phyloP scores from a whole-genome alignment of 2,329 filamentous ascomycete species.

The Pleoardoris graminearum region DNA sequence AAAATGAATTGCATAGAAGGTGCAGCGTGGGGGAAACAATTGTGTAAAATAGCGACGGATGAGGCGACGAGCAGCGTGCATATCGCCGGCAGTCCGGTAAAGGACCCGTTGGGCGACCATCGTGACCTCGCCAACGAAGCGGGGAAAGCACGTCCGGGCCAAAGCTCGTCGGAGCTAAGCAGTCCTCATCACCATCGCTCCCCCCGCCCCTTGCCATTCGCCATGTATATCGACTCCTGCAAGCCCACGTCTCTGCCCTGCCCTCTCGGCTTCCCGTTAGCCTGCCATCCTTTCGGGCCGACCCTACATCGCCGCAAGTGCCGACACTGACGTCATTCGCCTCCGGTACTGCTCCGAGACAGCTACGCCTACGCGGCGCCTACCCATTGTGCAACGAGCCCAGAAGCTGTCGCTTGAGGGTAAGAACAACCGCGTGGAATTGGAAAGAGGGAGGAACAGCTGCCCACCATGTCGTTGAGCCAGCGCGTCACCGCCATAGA shows the following conservation, averaged over 20 bases:
- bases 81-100: background rate
- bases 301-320: background rate
- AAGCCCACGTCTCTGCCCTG: background rate
- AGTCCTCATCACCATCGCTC: background rate
- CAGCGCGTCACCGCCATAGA: slow-evolving; percentile 47
- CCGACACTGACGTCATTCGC: background rate
- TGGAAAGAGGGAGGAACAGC: too few relatives aligned
- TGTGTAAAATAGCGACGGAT: background rate
- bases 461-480: slow-evolving; percentile 44
- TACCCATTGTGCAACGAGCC: background rate
- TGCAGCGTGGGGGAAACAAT: background rate
- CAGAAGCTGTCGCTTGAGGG: too few relatives aligned
- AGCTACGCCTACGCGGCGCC: background rate
- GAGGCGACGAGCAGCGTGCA: background rate
- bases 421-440: too few relatives aligned
- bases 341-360: background rate
- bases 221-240: background rate
- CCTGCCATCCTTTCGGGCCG: background rate
- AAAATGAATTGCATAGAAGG: background rate
- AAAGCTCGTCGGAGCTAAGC: background rate
- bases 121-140: background rate
- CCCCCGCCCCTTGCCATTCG: slow-evolving; percentile 4
- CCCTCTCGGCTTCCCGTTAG: background rate
- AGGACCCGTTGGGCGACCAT: too few relatives aligned
- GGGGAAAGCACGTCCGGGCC: background rate